A percentile compares a stretch with the other conserved stretches of the same genome.
Evolutionary conservation across 176 grass and related monocot genomes (phyloP).

Genomic region (Triticum turgidum): DNA sequence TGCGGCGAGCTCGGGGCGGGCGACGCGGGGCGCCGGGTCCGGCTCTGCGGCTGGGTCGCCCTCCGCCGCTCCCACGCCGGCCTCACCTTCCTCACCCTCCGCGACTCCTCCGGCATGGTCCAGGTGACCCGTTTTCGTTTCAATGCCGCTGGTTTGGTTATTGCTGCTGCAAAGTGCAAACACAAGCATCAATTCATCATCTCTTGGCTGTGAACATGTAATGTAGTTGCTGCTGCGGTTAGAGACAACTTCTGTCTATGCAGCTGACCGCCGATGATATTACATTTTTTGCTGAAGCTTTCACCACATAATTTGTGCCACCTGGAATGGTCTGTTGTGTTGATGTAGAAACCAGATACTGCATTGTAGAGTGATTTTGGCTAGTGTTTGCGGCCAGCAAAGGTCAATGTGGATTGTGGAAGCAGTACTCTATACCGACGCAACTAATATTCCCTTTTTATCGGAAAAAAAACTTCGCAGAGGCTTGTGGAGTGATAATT

Average conservation of each 20-base stretch:
- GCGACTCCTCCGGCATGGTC: conserved; percentile 74
- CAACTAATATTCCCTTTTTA: neutral
- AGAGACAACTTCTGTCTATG: neutral
- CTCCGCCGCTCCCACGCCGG: conserved; percentile 76
- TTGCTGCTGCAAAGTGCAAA: neutral
- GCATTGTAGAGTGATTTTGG: neutral
- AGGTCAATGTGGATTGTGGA: neutral
- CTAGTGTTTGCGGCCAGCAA: neutral
- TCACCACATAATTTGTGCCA: neutral
- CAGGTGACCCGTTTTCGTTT: conserved; percentile 43
- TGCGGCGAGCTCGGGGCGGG: conserved; percentile 60
- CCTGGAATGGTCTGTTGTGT: neutral
- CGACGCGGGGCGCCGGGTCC: conserved; percentile 69
- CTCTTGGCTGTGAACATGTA: neutral
- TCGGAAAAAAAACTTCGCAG: neutral
- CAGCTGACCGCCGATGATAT: neutral
- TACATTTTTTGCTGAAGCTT: neutral
- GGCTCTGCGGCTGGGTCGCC: conserved; percentile 94
- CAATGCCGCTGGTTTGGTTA: neutral
- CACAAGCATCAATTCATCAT: neutral
- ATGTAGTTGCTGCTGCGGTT: neutral
- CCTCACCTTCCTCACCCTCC: conserved; percentile 82
- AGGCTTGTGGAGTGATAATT: neutral
- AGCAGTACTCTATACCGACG: neutral
- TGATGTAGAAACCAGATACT: neutral